Conservation (phyloP, 106 monocot genomes). For the Platanthera zijinensis region DNA sequence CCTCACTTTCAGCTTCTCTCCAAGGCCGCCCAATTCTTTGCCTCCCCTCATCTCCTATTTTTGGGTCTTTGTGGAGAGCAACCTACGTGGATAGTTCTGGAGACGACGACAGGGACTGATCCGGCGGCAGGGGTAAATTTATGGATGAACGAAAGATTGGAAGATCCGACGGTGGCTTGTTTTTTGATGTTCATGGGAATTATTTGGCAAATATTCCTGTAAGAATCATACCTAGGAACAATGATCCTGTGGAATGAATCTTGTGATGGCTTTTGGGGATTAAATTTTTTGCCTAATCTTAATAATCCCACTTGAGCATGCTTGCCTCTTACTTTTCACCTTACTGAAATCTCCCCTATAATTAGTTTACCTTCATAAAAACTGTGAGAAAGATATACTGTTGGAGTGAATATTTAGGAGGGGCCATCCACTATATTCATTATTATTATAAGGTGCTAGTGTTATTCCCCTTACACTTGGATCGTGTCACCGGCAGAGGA, state of each 20-base stretch:
- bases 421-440: no score
- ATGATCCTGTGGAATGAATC: constrained; percentile 32
- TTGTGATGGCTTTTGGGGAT: neutral
- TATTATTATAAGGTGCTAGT: no score
- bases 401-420: no score
- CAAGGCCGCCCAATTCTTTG: no score
- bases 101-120: constrained; percentile 12
- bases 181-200: constrained; percentile 8
- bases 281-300: neutral
- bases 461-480: no score
- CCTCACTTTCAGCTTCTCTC: no score
- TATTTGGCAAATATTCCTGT: constrained; percentile 36
- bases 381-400: no score
- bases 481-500: no score
- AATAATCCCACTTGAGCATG: neutral
- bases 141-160: constrained; percentile 20
- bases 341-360: no score
- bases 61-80: constrained; percentile 19
- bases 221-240: constrained; percentile 57
- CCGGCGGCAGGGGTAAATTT: constrained; percentile 30
- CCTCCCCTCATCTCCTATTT: no score
- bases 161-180: neutral
- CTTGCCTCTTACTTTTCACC: no score
- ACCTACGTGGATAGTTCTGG: constrained; percentile 32
- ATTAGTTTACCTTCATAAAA: no score